Base-by-base conservation (phyloP, 2,329 filamentous ascomycete species). In the Claviceps paspali region DNA sequence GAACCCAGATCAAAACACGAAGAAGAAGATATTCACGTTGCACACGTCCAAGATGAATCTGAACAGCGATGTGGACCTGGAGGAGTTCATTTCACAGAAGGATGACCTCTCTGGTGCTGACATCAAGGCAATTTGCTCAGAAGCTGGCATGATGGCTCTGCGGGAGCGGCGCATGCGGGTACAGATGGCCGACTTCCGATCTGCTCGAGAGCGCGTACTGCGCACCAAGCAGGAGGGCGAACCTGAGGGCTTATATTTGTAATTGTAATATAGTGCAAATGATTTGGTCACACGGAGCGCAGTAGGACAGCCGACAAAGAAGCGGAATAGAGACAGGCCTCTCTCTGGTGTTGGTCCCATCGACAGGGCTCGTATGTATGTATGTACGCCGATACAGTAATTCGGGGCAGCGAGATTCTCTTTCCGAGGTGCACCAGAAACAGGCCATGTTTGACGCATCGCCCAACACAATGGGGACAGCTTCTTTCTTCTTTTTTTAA, bases 1-100 rank as follows among this genome's bases (percentile, higher is more conserved):
- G 57, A 71, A 78, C 52, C 67, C 64, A 32, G 67, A 76, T 61
- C 79, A 95, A 69, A 87, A 88, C 62, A 98, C 91, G 40, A 79
- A 79, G 64, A 74, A 88, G 69, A 98, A 98, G 79, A 98, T 98
- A 55, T 98, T 98, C 63, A 87, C 82, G 11, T 75, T 98, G 6
- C 91, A 98, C 64, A 98, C 91, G 3, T 92, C 83, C 56, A 98
- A 98, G 73, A 98, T 98, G 91, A 94, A 77, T 36, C 70, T 98
- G 29, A 85, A 84, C 50, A 81, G 88, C 43, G 92, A 98, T 48
- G 91, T 98, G n/a, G 92, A 98, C 45, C 69, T 98, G 32, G 91
- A 98, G 51, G 91, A 98, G 62, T 96, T 98, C 55, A 95, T 98
- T 57, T 87, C 78, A 45, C 88, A 96, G 60, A 98, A 98, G 71